Percentiles rank a stretch among this genome's conserved stretches.
phyloP scores from a whole-genome alignment of 2,329 filamentous ascomycete species.

The Ophiosphaerella korrae region DNA sequence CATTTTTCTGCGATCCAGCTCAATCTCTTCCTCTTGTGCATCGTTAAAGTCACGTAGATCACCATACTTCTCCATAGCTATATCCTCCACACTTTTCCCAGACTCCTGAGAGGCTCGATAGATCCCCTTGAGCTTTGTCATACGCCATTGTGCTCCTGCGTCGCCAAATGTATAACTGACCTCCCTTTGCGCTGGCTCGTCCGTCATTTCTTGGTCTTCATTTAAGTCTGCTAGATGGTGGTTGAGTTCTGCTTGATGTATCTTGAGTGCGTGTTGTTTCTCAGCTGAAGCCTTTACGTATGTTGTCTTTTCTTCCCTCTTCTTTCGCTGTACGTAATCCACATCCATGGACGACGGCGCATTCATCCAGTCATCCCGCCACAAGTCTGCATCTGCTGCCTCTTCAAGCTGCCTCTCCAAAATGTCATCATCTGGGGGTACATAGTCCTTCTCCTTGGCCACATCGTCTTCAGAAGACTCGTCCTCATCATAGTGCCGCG shows the following conservation, averaged over 20 bases:
- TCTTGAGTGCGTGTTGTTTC: slow-evolving; percentile 66
- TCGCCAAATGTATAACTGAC: slow-evolving; percentile 89
- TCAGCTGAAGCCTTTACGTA: slow-evolving; percentile 56
- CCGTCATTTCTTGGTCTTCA: slow-evolving; percentile 22
- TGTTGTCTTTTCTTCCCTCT: slow-evolving; percentile 52
- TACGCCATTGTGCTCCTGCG: slow-evolving; percentile 87
- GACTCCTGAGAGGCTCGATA: slow-evolving; percentile 79
- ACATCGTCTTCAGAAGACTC: slow-evolving; percentile 34
- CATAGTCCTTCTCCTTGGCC: slow-evolving; percentile 53
- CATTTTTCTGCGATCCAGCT: slow-evolving; percentile 78
- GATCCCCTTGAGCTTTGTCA: slow-evolving; percentile 89
- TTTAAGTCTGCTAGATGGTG: slow-evolving; percentile 66
- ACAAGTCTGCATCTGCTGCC: slow-evolving; percentile 49
- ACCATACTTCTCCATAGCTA: slow-evolving; percentile 83
- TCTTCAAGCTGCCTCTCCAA: slow-evolving; percentile 51
- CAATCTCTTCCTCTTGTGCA: slow-evolving; percentile 88
- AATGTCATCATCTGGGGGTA: slow-evolving; percentile 49
- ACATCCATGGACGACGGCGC: slow-evolving; percentile 80
- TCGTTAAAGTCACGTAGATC: slow-evolving; percentile 86
- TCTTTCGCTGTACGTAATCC: slow-evolving; percentile 76
- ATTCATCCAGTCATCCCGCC: slow-evolving; percentile 94
- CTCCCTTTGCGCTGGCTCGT: slow-evolving; percentile 63
- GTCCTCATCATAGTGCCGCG: slow-evolving; percentile 40
- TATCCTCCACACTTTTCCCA: slow-evolving; percentile 74
- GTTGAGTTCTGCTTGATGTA: slow-evolving; percentile 85